These are phyloP conservation scores for Hymenoscyphus albidus DNA, from an alignment of 2,329 filamentous ascomycete species.

Conservation along the genomic window DNA sequence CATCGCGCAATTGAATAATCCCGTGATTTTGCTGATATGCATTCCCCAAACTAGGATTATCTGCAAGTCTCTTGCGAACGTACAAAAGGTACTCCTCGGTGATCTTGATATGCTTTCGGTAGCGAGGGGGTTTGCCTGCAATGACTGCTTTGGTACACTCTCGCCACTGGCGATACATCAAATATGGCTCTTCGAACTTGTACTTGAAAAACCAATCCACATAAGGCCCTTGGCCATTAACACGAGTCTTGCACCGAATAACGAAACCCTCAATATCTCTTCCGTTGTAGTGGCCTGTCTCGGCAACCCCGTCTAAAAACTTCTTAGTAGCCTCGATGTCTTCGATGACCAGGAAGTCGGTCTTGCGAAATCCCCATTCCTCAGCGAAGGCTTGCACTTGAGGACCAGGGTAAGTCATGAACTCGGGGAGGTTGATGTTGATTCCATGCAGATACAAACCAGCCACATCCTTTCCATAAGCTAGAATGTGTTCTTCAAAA, in stretches of 20 bases:
- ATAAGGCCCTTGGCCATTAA: constrained; percentile 52
- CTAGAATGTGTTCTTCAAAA: constrained; percentile 95
- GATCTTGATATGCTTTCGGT: constrained; percentile 83
- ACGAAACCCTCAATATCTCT: constrained; percentile 97
- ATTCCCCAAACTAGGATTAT: constrained; percentile 63
- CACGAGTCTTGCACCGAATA: constrained; percentile 72
- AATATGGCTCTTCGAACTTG: constrained; percentile 98
- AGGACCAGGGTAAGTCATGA: constrained; percentile 77
- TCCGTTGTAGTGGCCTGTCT: constrained; percentile 85
- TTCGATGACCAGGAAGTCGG: constrained; percentile 73
- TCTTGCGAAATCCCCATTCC: constrained; percentile 90
- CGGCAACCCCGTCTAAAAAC: constrained; percentile 80
- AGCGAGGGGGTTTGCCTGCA: constrained; percentile 65
- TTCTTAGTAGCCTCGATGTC: constrained; percentile 68
- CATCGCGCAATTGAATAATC: constrained; percentile 86
- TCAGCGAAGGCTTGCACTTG: constrained; percentile 89
- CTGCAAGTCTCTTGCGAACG: constrained; percentile 67
- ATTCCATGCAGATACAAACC: constrained; percentile 95
- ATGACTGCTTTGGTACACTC: constrained; percentile 94
- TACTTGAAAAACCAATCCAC: constrained; percentile 99
- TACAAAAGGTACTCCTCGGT: constrained; percentile 88
- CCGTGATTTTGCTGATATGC: constrained; percentile 85
- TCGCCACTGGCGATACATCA: constrained; percentile 98
- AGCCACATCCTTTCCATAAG: constrained; percentile 76
- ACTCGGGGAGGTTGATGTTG: constrained; percentile 91